These are phyloP conservation scores for Leishmania arabica DNA, from an alignment of 208 protist species.

Conservation along the genomic window DNA sequence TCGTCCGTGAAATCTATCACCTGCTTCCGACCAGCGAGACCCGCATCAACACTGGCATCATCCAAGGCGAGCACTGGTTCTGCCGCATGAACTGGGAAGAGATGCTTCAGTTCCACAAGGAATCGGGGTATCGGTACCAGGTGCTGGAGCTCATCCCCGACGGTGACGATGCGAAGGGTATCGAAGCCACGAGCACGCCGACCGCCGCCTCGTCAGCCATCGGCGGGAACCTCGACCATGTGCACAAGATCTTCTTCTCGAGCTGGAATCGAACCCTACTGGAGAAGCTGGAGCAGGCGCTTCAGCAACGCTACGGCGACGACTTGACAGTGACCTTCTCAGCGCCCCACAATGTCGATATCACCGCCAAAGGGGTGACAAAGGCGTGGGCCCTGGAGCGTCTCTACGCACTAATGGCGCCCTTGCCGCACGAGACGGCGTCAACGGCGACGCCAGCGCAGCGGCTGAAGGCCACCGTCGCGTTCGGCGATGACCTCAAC, in stretches of 20 bases:
- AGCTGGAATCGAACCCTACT: constrained; percentile 45
- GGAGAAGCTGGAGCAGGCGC: constrained; percentile 27
- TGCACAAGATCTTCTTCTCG: constrained; percentile 63
- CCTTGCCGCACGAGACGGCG: constrained; percentile 31
- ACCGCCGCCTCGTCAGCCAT: neutral
- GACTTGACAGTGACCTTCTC: constrained; percentile 44
- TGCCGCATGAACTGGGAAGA: constrained; percentile 45
- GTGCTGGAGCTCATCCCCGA: constrained; percentile 31
- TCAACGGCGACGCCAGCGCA: constrained; percentile 16
- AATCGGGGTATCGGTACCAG: constrained; percentile 52
- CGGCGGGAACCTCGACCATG: constrained; percentile 23
- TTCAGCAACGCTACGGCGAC: constrained; percentile 36
- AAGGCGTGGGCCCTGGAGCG: constrained; percentile 28
- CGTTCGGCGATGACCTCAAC: constrained; percentile 74
- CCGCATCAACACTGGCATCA: constrained; percentile 56
- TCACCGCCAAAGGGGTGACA: constrained; percentile 31
- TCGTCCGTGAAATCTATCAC: constrained; percentile 37
- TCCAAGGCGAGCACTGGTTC: constrained; percentile 33
- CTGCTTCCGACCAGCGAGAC: constrained; percentile 39
- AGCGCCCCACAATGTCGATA: constrained; percentile 30
- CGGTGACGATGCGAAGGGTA: neutral
- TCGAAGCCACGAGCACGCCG: constrained; percentile 15
- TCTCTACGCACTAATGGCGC: constrained; percentile 35
- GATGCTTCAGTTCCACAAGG: constrained; percentile 51
- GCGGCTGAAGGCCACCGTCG: constrained; percentile 47